These are phyloP conservation scores for Obelidium mucronatum DNA, from an alignment of 192 early-diverging fungal species.

Conservation along the genomic window DNA sequence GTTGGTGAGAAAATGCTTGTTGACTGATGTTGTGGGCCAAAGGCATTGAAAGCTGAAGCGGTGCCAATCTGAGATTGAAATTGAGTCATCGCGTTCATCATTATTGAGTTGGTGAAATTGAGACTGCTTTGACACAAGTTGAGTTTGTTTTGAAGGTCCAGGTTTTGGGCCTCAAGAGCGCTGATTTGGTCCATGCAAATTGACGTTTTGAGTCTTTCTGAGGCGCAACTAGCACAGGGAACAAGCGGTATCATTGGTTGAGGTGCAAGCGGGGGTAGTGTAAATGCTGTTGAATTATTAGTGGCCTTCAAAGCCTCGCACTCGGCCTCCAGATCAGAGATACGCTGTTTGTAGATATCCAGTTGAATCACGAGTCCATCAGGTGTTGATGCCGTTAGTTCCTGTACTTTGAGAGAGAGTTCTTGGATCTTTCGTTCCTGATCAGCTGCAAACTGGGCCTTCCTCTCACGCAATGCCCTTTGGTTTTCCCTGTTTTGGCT, in stretches of 20 bases:
- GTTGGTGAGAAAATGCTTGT: too few species aligned
- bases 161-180: background rate
- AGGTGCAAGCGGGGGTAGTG: too few species aligned
- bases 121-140: too few species aligned
- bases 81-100: too few species aligned
- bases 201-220: background rate
- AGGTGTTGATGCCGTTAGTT: background rate
- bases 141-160: too few species aligned
- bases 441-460: background rate
- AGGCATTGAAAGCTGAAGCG: too few species aligned
- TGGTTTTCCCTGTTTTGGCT: conserved; percentile 6
- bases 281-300: background rate
- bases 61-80: too few species aligned
- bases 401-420: background rate
- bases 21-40: too few species aligned
- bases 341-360: background rate
- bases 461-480: background rate
- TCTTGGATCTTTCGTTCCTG: background rate
- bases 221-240: background rate
- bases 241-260: background rate
- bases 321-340: background rate
- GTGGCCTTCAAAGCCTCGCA: background rate
- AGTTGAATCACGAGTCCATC: background rate
- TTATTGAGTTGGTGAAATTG: too few species aligned
- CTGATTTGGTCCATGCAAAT: background rate